Evolutionary conservation across 441 rosid genomes (phyloP).

Genomic region (Daphne laureola): DNA sequence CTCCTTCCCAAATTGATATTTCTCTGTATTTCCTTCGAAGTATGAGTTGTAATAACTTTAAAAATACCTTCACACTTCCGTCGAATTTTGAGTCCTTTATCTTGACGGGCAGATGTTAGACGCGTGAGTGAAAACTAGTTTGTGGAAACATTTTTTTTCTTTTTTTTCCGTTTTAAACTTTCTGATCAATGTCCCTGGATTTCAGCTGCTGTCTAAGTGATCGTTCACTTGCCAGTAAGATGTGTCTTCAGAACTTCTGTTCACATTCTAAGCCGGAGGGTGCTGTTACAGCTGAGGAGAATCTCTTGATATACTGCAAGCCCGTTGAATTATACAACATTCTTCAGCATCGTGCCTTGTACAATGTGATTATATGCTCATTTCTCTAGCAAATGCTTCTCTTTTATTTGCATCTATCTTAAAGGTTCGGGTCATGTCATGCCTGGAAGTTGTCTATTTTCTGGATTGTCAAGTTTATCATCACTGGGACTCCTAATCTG

Average conservation of each 20-base stretch:
- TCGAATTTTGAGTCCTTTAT: too few relatives aligned
- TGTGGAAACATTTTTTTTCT: neutral
- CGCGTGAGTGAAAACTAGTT: neutral
- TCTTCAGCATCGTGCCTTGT: conserved; percentile 37
- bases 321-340: conserved; percentile 55
- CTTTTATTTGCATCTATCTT: conserved; percentile 1
- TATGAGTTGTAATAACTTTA: too few relatives aligned
- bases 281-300: conserved; percentile 41
- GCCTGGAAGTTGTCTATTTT: too few relatives aligned
- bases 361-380: conserved; percentile 31
- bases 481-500: too few relatives aligned
- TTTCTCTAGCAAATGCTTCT: conserved; percentile 2
- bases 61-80: too few relatives aligned
- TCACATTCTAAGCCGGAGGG: conserved; percentile 48
- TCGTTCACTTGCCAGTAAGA: conserved; percentile 27
- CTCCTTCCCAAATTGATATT: too few relatives aligned
- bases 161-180: neutral
- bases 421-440: neutral
- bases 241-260: conserved; percentile 66
- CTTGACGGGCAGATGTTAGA: too few relatives aligned
- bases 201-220: conserved; percentile 13
- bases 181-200: conserved; percentile 8
- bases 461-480: too few relatives aligned
- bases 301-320: conserved; percentile 47
- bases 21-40: too few relatives aligned